Conservation (phyloP, 495 filamentous ascomycete species). For the Trichocladium uniseriatum region DNA sequence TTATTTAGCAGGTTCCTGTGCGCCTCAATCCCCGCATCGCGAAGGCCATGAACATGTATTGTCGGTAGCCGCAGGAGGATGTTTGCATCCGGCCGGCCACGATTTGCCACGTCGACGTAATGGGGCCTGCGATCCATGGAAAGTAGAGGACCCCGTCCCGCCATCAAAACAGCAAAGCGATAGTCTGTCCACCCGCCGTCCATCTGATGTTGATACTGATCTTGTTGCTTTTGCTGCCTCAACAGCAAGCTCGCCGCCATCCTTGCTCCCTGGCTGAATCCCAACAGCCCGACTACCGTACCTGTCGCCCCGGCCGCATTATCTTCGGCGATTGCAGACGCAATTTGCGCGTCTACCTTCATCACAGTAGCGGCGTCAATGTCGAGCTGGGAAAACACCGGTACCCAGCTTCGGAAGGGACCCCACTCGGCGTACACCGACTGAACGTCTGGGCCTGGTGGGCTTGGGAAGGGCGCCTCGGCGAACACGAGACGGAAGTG, state of each 20-base stretch:
- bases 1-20: constrained; percentile 42
- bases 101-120: too few species aligned
- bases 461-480: constrained; percentile 46
- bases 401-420: constrained; percentile 52
- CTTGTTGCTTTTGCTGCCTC: too few species aligned
- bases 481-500: constrained; percentile 52
- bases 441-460: constrained; percentile 42
- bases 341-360: constrained; percentile 21
- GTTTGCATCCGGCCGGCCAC: not conserved
- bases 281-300: constrained; percentile 49
- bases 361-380: constrained; percentile 16
- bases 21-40: constrained; percentile 43
- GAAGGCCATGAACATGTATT: constrained; percentile 54
- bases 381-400: too few species aligned
- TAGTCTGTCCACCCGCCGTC: constrained; percentile 1
- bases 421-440: constrained; percentile 45
- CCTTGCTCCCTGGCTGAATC: constrained; percentile 53
- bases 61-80: constrained; percentile 35
- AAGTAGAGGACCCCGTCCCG: constrained; percentile 48
- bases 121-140: too few species aligned
- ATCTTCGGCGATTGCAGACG: too few species aligned
- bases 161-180: constrained; percentile 42
- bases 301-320: constrained; percentile 32
- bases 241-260: constrained; percentile 41
- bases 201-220: too few species aligned